Base-by-base conservation (phyloP, 208 protist genomes). In the Hexamita inflata region DNA sequence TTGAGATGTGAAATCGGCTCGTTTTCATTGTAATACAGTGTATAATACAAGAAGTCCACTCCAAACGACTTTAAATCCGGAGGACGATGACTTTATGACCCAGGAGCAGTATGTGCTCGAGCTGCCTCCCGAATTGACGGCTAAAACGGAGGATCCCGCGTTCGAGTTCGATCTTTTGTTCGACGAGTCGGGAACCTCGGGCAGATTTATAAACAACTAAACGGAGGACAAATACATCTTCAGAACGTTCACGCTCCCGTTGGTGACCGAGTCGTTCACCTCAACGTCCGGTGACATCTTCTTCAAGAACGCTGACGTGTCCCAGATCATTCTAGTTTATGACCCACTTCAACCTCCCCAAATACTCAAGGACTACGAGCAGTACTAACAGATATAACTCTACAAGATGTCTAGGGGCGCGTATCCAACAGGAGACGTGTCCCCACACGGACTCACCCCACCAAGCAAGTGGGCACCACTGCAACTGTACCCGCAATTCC, bases 91-190 rank as follows among this genome's bases (percentile, higher is more conserved):
- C 35, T 70, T 45, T 70, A n/a, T 70, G 30, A 45, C 11, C 40
- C 35, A 70, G 35, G 64, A 70, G 64, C 9, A 70, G 11, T 70
- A 70, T 34, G n/a, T 70, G 4, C 4, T 70, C 9, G 64, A 70
- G 64, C 35, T 70, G 9, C 64, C 64, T 45, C 19, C 11, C n/a
- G n/a, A 11, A n/a, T 24, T 70, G 4, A n/a, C n/a, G n/a, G 35
- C 35, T n/a, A 34, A 7, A 49, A n/a, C 4, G 9, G 9, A n/a
- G 11, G n/a, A n/a, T n/a, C 38, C 32, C 4, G 35, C 11, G 4
- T 70, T 70, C n/a, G 64, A n/a, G 9, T 70, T 70, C n/a, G 38
- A 70, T 42, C 38, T 70, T 24, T 7, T 49, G 11, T 70, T 70
- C n/a, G 64, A 70, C 42, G 4, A 42, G 4, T 45, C 64, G 7